phyloP scores from a whole-genome alignment of 169 alveolate species.

The Plasmodium knowlesi region DNA sequence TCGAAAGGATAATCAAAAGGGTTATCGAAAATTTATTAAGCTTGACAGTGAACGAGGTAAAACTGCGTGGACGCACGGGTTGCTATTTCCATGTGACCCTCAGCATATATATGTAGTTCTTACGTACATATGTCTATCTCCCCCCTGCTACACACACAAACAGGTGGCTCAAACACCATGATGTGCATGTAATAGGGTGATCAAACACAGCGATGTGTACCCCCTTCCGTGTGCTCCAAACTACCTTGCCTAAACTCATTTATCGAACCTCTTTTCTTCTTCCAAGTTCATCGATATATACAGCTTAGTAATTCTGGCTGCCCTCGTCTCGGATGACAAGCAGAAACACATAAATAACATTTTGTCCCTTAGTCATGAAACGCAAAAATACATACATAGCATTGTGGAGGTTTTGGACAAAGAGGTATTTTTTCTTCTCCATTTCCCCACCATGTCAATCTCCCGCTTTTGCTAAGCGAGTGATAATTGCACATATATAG shows the following conservation, averaged over 20 bases:
- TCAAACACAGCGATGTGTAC: neutral
- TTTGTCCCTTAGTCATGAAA: conserved; percentile 69
- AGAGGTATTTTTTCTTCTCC: conserved; percentile 22
- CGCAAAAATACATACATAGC: conserved; percentile 69
- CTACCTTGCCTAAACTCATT: neutral
- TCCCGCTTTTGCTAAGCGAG: neutral
- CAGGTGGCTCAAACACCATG: neutral
- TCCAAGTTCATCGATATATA: conserved; percentile 64
- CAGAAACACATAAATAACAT: conserved; percentile 67
- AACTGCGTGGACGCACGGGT: neutral
- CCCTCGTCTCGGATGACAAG: conserved; percentile 71
- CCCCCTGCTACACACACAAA: neutral
- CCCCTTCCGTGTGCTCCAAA: neutral
- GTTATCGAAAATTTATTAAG: conserved; percentile 2
- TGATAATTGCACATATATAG: neutral
- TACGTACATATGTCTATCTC: neutral
- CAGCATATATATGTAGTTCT: neutral
- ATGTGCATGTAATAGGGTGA: neutral
- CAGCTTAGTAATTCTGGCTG: conserved; percentile 68
- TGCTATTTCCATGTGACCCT: neutral
- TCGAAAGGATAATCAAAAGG: conserved; percentile 45
- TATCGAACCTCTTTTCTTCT: neutral
- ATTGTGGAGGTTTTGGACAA: conserved; percentile 58
- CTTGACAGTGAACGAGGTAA: conserved; percentile 41
- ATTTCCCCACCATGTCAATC: neutral